phyloP scores from a whole-genome alignment of 305 asterid genomes.

The Plantago coronopus region DNA sequence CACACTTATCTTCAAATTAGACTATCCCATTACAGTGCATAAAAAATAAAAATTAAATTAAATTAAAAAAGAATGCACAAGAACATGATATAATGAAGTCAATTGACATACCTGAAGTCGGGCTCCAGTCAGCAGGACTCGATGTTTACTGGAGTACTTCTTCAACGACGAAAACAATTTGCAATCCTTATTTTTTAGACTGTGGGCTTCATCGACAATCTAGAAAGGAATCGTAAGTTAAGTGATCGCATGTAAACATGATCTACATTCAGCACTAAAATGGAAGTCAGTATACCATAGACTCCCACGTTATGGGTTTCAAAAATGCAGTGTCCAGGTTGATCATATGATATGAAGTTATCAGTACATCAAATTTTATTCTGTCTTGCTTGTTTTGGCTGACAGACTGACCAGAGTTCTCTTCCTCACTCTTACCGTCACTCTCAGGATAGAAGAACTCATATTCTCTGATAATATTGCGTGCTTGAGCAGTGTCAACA shows the following conservation, averaged over 20 bases:
- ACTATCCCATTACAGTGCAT: slow-evolving; percentile 15
- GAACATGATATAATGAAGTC: slow-evolving; percentile 11
- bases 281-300: slow-evolving; percentile 60
- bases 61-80: slow-evolving; percentile 6
- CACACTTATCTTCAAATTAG: slow-evolving; percentile 3
- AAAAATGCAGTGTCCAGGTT: slow-evolving; percentile 72
- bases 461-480: slow-evolving; percentile 69
- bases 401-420: slow-evolving; percentile 60
- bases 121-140: slow-evolving; percentile 92
- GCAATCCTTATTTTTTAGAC: slow-evolving; percentile 91
- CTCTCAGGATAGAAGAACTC: slow-evolving; percentile 82
- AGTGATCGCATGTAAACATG: slow-evolving; percentile 23
- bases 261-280: slow-evolving; percentile 16
- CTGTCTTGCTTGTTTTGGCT: slow-evolving; percentile 82
- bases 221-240: slow-evolving; percentile 36
- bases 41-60: no score
- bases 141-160: slow-evolving; percentile 80
- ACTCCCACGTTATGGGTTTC: slow-evolving; percentile 93
- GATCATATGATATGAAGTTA: slow-evolving; percentile 96
- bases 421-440: slow-evolving; percentile 70
- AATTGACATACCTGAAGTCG: slow-evolving; percentile 79
- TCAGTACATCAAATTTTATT: slow-evolving; percentile 92
- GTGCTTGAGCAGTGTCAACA: slow-evolving; percentile 81
- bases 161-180: slow-evolving; percentile 76
- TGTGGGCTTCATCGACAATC: slow-evolving; percentile 99